Evolutionary conservation across 257 asterid species (phyloP).

Genomic region (Nicotiana noctiflora): DNA sequence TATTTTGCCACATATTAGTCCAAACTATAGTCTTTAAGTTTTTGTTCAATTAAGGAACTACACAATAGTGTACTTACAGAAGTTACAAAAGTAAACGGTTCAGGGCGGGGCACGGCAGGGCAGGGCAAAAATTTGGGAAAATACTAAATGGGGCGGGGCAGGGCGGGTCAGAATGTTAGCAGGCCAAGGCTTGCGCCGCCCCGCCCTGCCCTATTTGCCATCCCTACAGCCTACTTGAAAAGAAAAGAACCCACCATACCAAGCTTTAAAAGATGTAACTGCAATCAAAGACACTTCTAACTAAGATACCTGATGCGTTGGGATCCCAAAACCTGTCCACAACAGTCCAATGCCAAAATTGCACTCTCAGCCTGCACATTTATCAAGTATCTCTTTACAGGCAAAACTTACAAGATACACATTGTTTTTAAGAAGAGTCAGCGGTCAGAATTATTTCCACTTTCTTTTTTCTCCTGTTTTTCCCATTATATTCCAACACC

Average conservation of each 20-base stretch:
- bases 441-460: background rate
- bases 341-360: conserved; percentile 75
- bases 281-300: background rate
- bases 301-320: conserved; percentile 64
- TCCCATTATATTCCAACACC: background rate
- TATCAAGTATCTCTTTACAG: background rate
- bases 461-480: background rate
- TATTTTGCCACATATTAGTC: no score
- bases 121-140: no score
- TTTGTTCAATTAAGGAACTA: no score
- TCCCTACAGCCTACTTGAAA: background rate
- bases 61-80: no score
- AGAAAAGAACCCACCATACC: background rate
- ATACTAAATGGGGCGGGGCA: no score
- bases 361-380: conserved; percentile 85
- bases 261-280: background rate
- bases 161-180: no score
- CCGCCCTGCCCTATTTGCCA: no score
- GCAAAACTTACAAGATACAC: background rate
- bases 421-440: background rate
- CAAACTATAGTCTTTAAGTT: no score
- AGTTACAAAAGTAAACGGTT: no score
- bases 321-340: conserved; percentile 78
- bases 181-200: no score
- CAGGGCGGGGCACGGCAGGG: no score